Conservation (phyloP, 208 protist species). For the Wallacemonas sp. region DNA sequence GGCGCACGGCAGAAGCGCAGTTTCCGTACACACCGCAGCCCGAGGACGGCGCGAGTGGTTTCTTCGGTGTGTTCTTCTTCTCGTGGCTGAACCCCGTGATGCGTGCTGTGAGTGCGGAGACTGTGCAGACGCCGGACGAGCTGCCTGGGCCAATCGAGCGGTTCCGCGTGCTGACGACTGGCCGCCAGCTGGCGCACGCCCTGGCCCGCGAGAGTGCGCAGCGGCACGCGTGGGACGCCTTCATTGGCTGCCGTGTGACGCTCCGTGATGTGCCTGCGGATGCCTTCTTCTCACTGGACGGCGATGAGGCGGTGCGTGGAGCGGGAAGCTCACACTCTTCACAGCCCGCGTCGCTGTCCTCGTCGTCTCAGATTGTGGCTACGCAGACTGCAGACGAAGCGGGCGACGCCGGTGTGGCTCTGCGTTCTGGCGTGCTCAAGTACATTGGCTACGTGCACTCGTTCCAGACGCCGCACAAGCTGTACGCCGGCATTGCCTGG, state of each 20-base stretch:
- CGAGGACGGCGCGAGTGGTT: slow-evolving; percentile 22
- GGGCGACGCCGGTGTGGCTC: background rate
- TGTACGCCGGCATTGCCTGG: slow-evolving; percentile 63
- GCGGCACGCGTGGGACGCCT: slow-evolving; percentile 36
- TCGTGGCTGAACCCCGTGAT: slow-evolving; percentile 40
- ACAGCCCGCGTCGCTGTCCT: too few relatives aligned
- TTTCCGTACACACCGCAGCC: slow-evolving; percentile 27
- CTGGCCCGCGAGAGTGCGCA: slow-evolving; percentile 25
- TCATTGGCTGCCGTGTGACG: slow-evolving; percentile 27
- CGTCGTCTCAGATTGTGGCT: too few relatives aligned
- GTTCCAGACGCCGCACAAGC: slow-evolving; percentile 23
- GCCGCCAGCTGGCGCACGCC: slow-evolving; percentile 10
- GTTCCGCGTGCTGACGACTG: slow-evolving; percentile 21
- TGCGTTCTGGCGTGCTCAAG: slow-evolving; percentile 28
- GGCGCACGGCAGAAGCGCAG: slow-evolving; percentile 16
- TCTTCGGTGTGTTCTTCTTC: slow-evolving; percentile 27
- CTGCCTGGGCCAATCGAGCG: slow-evolving; percentile 22
- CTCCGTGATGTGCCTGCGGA: background rate
- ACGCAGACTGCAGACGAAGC: background rate
- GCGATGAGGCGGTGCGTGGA: too few relatives aligned
- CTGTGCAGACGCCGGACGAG: slow-evolving; percentile 20
- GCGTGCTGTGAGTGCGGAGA: slow-evolving; percentile 27
- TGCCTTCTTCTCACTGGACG: background rate
- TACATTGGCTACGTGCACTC: slow-evolving; percentile 54
- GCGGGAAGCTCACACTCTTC: too few relatives aligned